Base-by-base conservation (phyloP, 2,329 filamentous ascomycete genomes). In the Verticillium alfalfae region DNA sequence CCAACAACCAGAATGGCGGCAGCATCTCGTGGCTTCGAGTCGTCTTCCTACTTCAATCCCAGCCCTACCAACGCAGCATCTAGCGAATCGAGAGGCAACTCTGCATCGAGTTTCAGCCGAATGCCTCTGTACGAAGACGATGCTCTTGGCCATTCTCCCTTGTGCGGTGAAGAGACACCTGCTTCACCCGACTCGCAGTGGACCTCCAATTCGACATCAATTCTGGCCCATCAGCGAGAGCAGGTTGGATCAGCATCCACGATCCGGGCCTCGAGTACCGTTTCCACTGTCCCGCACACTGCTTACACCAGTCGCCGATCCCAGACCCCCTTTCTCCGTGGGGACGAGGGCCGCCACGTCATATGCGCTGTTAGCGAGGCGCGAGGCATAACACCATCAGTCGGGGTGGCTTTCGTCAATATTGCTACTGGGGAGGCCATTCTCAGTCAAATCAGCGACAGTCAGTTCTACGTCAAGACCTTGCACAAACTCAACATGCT, bases 401-500 rank as follows among this genome's bases (percentile, higher is more conserved):
- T 98, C 2, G 93, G 94, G 1, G 80, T 97, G 49, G 91, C 92
- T 2, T 93, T 97, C 70, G 81, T 97, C 70, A 96, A 98, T 70
- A 81, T 96, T 3, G 88, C 91, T 52, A 93, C 91, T 2, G 91
- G 90, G 45, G 92, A 97, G 75, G 91, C 87, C 16, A 86, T 93
- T 34, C 82, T 98, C 45, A 96, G 92, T 70, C 92, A 97, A 70
- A 94, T 98, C 66, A 93, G 90, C 70, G 94, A 98, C 73, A 96
- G 89, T 61, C 93, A 97, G 72, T 96, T 93, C 38, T 98, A 96
- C 71, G 88, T 93, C 62, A 89, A 88, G 70, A 96, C 93, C 0
- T 81, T 96, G 36, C 91, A 96, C 74, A 97, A 97, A 72, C 82
- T 98, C 38, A 85, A 86, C 59, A 87, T 97, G 31, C 90, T 92